Percentiles rank a stretch among this genome's conserved stretches.
These are phyloP conservation scores for Erythrobasidium hasegawianum DNA, from an alignment of 1,284 basidiomycete species.

Conservation along the genomic window DNA sequence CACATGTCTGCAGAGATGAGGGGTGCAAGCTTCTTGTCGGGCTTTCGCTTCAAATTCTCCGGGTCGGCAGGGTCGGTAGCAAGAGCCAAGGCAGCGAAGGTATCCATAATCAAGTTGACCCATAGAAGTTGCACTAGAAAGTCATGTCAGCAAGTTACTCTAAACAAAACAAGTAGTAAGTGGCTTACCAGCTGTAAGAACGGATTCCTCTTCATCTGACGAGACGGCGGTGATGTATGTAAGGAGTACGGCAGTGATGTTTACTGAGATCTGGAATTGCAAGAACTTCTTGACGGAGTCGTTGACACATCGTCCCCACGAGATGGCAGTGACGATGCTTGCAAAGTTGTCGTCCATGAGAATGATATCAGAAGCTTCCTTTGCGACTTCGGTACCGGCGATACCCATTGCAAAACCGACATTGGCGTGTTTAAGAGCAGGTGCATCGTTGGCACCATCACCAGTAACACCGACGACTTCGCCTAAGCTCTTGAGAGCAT, in stretches of 20 bases:
- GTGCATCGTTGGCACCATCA: conserved; percentile 97
- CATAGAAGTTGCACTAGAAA: conserved; percentile 88
- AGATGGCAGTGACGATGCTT: conserved; percentile 92
- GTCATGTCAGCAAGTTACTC: too few relatives aligned
- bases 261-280: conserved; percentile 96
- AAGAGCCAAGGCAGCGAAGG: conserved; percentile 92
- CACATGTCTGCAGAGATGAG: conserved; percentile 74
- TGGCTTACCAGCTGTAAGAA: conserved; percentile 78
- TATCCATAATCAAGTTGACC: conserved; percentile 82
- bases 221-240: conserved; percentile 88
- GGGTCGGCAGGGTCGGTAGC: conserved; percentile 91
- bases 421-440: conserved; percentile 82
- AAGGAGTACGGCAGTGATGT: conserved; percentile 90
- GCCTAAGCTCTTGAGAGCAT: conserved; percentile 72
- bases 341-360: conserved; percentile 94
- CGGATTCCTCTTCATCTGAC: conserved; percentile 66
- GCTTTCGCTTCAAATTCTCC: conserved; percentile 71
- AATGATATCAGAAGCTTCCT: conserved; percentile 98
- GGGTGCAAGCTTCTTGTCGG: conserved; percentile 80
- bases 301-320: conserved; percentile 98
- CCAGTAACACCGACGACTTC: conserved; percentile 97
- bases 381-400: conserved; percentile 96
- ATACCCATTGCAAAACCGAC: conserved; percentile 89
- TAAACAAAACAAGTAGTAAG: too few relatives aligned
- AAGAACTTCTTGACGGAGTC: conserved; percentile 96